phyloP scores from a whole-genome alignment of 371 early-diverging fungal species.

The Mortierella sp. region DNA sequence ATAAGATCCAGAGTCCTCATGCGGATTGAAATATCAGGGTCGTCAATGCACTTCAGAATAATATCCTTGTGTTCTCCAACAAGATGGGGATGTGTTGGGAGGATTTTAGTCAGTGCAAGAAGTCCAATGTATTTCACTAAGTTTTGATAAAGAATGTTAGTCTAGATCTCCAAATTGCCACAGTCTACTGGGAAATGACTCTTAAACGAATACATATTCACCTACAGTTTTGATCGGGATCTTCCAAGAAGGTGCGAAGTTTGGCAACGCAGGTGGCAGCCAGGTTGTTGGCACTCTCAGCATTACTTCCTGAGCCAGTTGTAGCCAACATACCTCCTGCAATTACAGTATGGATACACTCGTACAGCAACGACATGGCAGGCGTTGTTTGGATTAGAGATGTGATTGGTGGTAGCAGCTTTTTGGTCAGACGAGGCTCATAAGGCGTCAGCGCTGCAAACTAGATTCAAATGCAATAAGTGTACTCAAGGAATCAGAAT shows the following conservation, averaged over 20 bases:
- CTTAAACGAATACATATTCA: constrained; percentile 2
- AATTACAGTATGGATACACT: constrained; percentile 94
- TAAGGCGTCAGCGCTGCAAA: constrained; percentile 93
- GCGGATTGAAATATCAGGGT: constrained; percentile 92
- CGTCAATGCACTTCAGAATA: constrained; percentile 91
- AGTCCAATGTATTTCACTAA: constrained; percentile 94
- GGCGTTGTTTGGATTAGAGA: constrained; percentile 88
- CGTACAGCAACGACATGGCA: constrained; percentile 95
- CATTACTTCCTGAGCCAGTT: constrained; percentile 66
- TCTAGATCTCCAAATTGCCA: not conserved
- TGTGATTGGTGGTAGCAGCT: constrained; percentile 87
- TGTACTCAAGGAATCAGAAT: not conserved
- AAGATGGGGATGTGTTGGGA: constrained; percentile 85
- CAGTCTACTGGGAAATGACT: too few relatives aligned
- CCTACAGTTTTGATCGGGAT: constrained; percentile 93
- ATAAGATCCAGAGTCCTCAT: constrained; percentile 89
- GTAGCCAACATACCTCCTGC: constrained; percentile 88
- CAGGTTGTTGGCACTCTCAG: constrained; percentile 66
- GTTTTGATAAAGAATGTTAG: not conserved
- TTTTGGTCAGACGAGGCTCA: constrained; percentile 94
- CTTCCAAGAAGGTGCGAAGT: constrained; percentile 86
- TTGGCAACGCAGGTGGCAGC: constrained; percentile 91
- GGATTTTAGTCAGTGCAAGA: constrained; percentile 84
- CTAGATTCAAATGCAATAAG: constrained; percentile 54
- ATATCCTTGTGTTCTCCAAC: constrained; percentile 87